Evolutionary conservation across 2,329 filamentous ascomycete genomes (phyloP), one percentile per base, ranked within the genome.

Genomic region (Alternaria solani): DNA sequence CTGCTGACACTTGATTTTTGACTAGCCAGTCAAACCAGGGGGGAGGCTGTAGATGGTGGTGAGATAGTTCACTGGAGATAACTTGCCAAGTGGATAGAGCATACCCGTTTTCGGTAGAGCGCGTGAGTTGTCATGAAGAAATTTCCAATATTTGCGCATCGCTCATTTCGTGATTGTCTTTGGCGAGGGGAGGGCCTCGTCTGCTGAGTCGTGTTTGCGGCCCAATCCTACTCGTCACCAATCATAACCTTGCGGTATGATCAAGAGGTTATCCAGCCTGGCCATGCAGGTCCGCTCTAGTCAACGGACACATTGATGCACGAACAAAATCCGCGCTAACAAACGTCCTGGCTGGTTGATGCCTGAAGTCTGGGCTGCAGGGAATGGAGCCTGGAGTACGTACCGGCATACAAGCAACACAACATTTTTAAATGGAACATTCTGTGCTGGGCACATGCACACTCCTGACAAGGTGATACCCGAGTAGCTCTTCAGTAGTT

Each of bases 141-240:
- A n/a, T n/a, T n/a, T n/a, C n/a, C n/a, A n/a, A n/a, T n/a, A n/a
- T n/a, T n/a, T n/a, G n/a, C n/a, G n/a, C n/a, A n/a, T n/a, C n/a
- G n/a, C n/a, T n/a, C n/a, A n/a, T n/a, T n/a, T n/a, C n/a, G n/a
- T n/a, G n/a, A n/a, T n/a, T n/a, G n/a, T n/a, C n/a, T n/a, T n/a
- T n/a, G n/a, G n/a, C n/a, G n/a, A n/a, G n/a, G n/a, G n/a, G n/a
- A n/a, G n/a, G n/a, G n/a, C n/a, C n/a, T n/a, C n/a, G n/a, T n/a
- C n/a, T n/a, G n/a, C n/a, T 34, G 44, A 48, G 44, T 48, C 44
- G 44, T 48, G 28, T 4, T 48, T 48, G 32, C 44, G 44, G 44
- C 30, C 44, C 44, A 28, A 48, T 34, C 44, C n/a, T 14, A 32
- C 14, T 34, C 18, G 18, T 34, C 44, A 18, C 44, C 44, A 48